Evolutionary conservation across 129 eudicot genomes (phyloP).

Genomic region (Deinandra increscens): DNA sequence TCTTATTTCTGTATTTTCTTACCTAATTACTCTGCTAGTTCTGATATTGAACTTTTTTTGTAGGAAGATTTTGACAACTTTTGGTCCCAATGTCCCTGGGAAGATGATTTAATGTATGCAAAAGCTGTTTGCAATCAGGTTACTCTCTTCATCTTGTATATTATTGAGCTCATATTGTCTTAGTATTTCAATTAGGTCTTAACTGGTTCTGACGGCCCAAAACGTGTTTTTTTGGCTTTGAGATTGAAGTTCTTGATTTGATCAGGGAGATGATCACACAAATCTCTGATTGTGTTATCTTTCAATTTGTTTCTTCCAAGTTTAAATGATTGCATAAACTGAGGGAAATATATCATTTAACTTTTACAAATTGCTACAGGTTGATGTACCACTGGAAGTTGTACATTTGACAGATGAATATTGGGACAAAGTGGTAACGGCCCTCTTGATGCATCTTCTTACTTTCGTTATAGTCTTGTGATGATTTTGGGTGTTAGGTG

Average conservation of each 20-base stretch:
- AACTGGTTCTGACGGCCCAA: conserved; percentile 6
- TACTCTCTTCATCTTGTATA: neutral
- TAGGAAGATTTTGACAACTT: conserved; percentile 91
- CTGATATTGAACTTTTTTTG: conserved; percentile 21
- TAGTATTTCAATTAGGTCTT: neutral
- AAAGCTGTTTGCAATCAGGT: conserved; percentile 97
- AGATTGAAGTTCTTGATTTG: neutral
- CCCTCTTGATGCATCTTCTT: conserved; percentile 18
- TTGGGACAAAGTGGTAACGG: conserved; percentile 85
- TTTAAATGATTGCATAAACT: neutral
- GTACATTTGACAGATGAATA: conserved; percentile 97
- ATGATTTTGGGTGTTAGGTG: neutral
- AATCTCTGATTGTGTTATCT: neutral
- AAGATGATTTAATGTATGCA: conserved; percentile 87
- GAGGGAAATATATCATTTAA: neutral
- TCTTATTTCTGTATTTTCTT: conserved; percentile 4
- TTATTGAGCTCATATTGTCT: conserved; percentile 9
- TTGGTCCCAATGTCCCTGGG: conserved; percentile 99
- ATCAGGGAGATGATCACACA: conserved; percentile 1
- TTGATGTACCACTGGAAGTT: conserved; percentile 86
- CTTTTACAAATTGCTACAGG: conserved; percentile 49
- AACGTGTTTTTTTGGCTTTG: neutral
- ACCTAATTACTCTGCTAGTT: neutral
- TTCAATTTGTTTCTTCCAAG: conserved; percentile 7
- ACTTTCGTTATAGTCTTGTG: neutral